Percentiles rank a stretch among this genome's conserved stretches.
These are phyloP conservation scores for Blastobotrys robertii DNA, from an alignment of 805 yeast genomes.

Conservation along the genomic window DNA sequence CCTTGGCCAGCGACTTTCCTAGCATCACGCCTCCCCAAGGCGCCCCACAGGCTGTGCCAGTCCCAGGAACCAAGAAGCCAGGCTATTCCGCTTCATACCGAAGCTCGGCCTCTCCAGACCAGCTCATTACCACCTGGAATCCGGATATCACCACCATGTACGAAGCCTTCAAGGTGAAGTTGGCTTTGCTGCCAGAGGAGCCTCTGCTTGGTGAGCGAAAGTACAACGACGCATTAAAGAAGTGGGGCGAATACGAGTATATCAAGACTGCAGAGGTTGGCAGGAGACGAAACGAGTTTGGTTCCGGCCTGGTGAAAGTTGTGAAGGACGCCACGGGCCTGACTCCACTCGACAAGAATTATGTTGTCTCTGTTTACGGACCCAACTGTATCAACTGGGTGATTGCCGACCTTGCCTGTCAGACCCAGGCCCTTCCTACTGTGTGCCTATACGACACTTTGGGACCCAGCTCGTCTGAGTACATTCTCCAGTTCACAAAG, in stretches of 20 bases:
- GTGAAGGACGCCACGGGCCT: constrained; percentile 27
- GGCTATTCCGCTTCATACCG: constrained; percentile 48
- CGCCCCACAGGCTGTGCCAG: constrained; percentile 29
- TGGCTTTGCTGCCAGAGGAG: constrained; percentile 18
- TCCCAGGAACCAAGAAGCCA: constrained; percentile 32
- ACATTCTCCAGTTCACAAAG: constrained; percentile 51
- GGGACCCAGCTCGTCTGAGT: constrained; percentile 51
- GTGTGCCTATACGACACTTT: constrained; percentile 49
- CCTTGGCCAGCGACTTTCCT: too few species aligned
- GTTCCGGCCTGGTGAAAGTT: constrained; percentile 43
- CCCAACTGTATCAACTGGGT: constrained; percentile 45
- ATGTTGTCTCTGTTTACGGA: constrained; percentile 21
- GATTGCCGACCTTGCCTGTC: constrained; percentile 58
- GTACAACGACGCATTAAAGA: constrained; percentile 28
- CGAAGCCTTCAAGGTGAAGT: constrained; percentile 27
- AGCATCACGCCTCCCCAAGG: constrained; percentile 6
- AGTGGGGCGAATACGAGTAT: constrained; percentile 35
- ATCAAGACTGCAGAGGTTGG: constrained; percentile 36
- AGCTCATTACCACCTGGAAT: constrained; percentile 23
- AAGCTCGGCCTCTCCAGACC: constrained; percentile 29
- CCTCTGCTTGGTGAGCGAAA: constrained; percentile 34
- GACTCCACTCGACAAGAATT: constrained; percentile 8
- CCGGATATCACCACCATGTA: constrained; percentile 33
- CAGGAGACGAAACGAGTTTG: constrained; percentile 37
- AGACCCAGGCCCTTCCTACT: constrained; percentile 43